These are phyloP conservation scores for Flagelloscypha sp. DNA, from an alignment of 768 basidiomycete species.

Conservation along the genomic window DNA sequence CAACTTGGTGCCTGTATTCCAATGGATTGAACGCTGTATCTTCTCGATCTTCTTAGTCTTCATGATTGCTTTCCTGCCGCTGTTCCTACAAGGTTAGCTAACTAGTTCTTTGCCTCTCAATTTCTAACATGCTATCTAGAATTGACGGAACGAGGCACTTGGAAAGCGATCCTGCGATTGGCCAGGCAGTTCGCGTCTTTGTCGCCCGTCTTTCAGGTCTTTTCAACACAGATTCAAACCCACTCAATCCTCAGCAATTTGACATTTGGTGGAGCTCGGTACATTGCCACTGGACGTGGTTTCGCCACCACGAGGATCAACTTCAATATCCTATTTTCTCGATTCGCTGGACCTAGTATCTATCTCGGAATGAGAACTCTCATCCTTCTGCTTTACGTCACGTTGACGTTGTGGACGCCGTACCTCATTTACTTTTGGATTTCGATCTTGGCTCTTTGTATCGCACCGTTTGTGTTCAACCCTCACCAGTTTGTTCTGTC, in stretches of 20 bases:
- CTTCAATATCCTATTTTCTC: slow-evolving; percentile 95
- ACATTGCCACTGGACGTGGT: slow-evolving; percentile 98
- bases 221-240: slow-evolving; percentile 97
- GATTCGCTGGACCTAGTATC: slow-evolving; percentile 98
- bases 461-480: slow-evolving; percentile 98
- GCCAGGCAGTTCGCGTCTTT: slow-evolving; percentile 95
- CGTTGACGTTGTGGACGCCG: slow-evolving; percentile 87
- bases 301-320: slow-evolving; percentile 96
- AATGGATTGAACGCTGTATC: slow-evolving; percentile 97
- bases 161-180: slow-evolving; percentile 87
- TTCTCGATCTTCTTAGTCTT: slow-evolving; percentile 98
- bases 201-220: slow-evolving; percentile 97
- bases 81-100: slow-evolving; percentile 87
- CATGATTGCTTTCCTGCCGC: slow-evolving; percentile 92
- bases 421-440: slow-evolving; percentile 99
- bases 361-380: slow-evolving; percentile 97
- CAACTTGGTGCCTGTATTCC: slow-evolving; percentile 92
- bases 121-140: slow-evolving; percentile 38
- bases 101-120: background rate
- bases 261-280: slow-evolving; percentile 96
- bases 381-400: slow-evolving; percentile 81
- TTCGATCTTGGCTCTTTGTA: slow-evolving; percentile 88
- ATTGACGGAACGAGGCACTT: slow-evolving; percentile 92
- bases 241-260: slow-evolving; percentile 95
- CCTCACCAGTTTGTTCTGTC: slow-evolving; percentile 98